Percentiles rank a stretch among this genome's conserved stretches.
Conservation (phyloP, 2,329 filamentous ascomycete species). For the Sclerotiophoma versabilis region DNA sequence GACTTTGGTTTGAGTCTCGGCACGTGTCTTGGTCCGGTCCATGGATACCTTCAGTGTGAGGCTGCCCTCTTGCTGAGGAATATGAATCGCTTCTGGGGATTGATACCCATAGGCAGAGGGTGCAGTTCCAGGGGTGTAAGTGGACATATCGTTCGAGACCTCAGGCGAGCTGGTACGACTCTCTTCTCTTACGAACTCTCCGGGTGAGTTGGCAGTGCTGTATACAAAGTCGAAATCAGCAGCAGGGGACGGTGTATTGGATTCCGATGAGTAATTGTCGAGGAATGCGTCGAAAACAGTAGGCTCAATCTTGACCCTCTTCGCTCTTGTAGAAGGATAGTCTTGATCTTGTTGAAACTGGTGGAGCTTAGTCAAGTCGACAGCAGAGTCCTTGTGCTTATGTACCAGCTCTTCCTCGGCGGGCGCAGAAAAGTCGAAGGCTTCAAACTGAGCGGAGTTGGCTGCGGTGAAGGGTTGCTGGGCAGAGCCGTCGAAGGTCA, state of each 20-base stretch:
- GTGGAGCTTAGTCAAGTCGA: constrained; percentile 30
- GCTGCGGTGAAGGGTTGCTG: constrained; percentile 16
- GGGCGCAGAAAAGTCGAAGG: constrained; percentile 25
- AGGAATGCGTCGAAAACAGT: constrained; percentile 27
- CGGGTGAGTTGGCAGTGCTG: constrained; percentile 43
- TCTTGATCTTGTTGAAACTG: constrained; percentile 18
- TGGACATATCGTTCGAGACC: constrained; percentile 30
- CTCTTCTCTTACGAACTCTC: constrained; percentile 37
- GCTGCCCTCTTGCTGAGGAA: constrained; percentile 32
- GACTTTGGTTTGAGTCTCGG: constrained; percentile 95
- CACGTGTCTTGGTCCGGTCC: constrained; percentile 74
- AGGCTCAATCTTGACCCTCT: constrained; percentile 18
- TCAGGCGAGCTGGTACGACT: constrained; percentile 44
- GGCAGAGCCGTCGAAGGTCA: constrained; percentile 15
- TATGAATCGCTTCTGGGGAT: constrained; percentile 39
- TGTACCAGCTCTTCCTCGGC: constrained; percentile 24
- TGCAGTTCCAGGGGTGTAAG: constrained; percentile 12
- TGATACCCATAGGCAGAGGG: constrained; percentile 17
- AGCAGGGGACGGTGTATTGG: constrained; percentile 40
- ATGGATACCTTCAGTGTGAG: constrained; percentile 32
- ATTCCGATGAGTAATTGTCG: constrained; percentile 32
- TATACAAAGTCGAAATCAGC: constrained; percentile 38
- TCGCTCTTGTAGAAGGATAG: constrained; percentile 22
- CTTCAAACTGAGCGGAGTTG: constrained; percentile 20
- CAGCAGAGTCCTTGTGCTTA: constrained; percentile 35